Conservation (phyloP, 2,329 filamentous ascomycete genomes). For the Colletotrichum sp. region DNA sequence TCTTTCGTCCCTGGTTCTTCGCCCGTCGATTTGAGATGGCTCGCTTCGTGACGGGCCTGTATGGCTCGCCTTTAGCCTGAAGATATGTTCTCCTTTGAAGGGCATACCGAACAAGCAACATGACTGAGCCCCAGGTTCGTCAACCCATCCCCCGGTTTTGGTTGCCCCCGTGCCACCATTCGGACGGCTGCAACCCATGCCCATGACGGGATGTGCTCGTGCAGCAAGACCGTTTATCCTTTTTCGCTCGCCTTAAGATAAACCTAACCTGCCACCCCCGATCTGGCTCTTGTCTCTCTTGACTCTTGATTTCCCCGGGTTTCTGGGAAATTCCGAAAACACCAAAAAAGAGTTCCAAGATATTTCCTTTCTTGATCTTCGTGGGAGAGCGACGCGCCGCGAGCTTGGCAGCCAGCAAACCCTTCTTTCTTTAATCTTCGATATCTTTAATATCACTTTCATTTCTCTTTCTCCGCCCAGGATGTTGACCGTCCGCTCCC, state of each 20-base stretch:
- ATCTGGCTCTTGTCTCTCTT: neutral
- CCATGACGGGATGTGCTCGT: neutral
- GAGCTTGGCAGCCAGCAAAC: conserved; percentile 10
- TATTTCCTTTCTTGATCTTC: neutral
- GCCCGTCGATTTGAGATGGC: conserved; percentile 7
- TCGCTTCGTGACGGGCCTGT: neutral
- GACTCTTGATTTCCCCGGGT: conserved; percentile 1
- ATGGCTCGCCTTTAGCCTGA: conserved; percentile 3
- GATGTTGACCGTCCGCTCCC: conserved; percentile 22
- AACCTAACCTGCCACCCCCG: conserved; percentile 14
- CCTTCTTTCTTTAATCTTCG: neutral
- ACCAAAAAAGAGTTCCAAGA: neutral
- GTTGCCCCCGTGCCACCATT: neutral
- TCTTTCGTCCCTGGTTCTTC: neutral
- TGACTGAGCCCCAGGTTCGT: neutral
- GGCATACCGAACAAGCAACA: neutral
- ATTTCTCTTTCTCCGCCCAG: neutral
- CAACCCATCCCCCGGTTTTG: neutral
- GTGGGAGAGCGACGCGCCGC: conserved; percentile 11
- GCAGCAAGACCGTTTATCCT: neutral
- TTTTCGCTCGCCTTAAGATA: neutral
- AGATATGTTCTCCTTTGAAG: neutral
- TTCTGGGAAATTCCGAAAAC: conserved; percentile 17
- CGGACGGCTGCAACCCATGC: neutral
- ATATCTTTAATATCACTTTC: neutral